Evolutionary conservation across 495 filamentous ascomycete species (phyloP), one percentile per base, ranked within the genome.

Genomic region (Aspergillus bridgeri): DNA sequence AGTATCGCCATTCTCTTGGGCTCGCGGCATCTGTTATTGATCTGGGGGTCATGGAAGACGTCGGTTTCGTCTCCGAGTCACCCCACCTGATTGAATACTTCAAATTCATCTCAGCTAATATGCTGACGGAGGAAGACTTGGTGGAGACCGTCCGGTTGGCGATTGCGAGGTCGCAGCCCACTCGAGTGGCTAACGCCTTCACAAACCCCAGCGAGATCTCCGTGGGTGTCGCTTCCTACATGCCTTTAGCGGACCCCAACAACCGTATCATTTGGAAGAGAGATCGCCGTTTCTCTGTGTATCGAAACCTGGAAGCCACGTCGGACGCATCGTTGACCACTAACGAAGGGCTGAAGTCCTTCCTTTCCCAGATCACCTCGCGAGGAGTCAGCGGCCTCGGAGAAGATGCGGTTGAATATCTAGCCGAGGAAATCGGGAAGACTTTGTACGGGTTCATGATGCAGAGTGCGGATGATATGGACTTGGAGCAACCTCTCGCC

Each of bases 161-260:
- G 6, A 20, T 51, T 5, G 48, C 23, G 3, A 17, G 48, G 23
- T 51, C 48, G 33, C 23, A 18, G 6, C 24, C 48, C 48, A 15
- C 23, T 27, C 20, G 8, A 27, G 22, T 23, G 2, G 9, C 7
- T 17, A 24, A 27, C 48, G 17, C 33, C 18, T n/a, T 33, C 33
- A 38, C 17, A 24, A 51, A 29, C 24, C 23, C 48, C 48, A 51
- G 48, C 23, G 25, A 51, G 48, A 51, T 51, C 48, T 33, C 33
- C 6, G 25, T 51, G 23, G 48, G 48, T 8, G 21, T 51, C 15
- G 33, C 27, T 33, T 29, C 48, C 24, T 29, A 25, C 23, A 18
- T 33, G 8, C 48, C 48, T 17, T 18, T 51, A 15, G 27, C 48
- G 5, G 9, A 25, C 15, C 23, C 48, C 17, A 11, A 25, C 17